Evolutionary conservation across 2,329 filamentous ascomycete species (phyloP).

Genomic region (Mycogone perniciosa): DNA sequence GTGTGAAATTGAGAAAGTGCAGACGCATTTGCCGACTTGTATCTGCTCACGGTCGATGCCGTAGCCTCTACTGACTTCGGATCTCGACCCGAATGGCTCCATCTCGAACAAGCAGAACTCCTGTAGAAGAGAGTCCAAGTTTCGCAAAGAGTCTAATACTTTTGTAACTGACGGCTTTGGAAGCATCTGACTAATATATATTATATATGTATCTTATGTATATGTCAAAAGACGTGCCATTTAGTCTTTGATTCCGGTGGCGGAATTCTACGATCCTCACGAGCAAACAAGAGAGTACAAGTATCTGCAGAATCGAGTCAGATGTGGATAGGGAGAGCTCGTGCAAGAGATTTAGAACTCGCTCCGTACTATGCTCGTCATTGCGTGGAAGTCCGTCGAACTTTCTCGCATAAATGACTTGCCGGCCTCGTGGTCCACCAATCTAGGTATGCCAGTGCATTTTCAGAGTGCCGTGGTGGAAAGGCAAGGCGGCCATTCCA

Average conservation of each 20-base stretch:
- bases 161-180: background rate
- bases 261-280: background rate
- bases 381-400: background rate
- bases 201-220: background rate
- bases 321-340: background rate
- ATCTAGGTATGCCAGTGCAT: slow-evolving; percentile 2
- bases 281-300: background rate
- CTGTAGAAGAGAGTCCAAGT: background rate
- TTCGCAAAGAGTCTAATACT: background rate
- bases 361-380: background rate
- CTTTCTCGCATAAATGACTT: slow-evolving; percentile 1
- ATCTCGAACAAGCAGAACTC: slow-evolving; percentile 2
- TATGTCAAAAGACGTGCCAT: background rate
- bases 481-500: background rate
- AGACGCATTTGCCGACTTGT: background rate
- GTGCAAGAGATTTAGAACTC: background rate
- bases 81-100: background rate
- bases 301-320: background rate
- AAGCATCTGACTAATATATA: background rate
- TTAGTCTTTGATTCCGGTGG: background rate
- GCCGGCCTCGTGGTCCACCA: background rate
- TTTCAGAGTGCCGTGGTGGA: background rate
- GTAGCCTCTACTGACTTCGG: background rate
- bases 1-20: too few relatives aligned
- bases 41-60: background rate